Evolutionary conservation across 2,329 filamentous ascomycete species (phyloP), one percentile per base, ranked within the genome.

Genomic region (Pseudocercospora cruenta): DNA sequence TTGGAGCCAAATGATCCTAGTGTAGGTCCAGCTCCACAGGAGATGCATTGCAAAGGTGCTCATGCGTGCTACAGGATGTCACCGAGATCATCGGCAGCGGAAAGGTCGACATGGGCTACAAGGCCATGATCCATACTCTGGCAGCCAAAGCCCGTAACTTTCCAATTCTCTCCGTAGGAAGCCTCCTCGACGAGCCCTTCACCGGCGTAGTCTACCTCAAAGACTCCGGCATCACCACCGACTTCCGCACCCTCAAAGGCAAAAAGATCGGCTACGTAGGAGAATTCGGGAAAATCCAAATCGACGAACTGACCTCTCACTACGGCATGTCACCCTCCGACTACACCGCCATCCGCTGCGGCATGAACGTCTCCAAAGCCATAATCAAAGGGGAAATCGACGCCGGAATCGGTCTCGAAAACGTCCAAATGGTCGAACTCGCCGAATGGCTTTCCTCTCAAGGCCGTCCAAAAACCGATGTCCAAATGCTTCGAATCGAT

Each of bases 71-170:
- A 14, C 53, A 89, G 76, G 91, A 93, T 83, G 91, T 93, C 69
- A 93, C 91, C 68, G 91, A 93, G 78, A 92, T 93, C 78, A 91
- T 93, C 70, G 91, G 91, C 66, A 88, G 85, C 63, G 88, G 88
- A 67, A 92, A 92, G 76, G 88, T 92, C 58, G 90, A 93, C 75
- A 86, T 93, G 74, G 91, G 90, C 53, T 92, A 91, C 85, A 93
- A 93, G 79, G 90, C 91, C 70, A 93, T 93, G 90, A 93, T 93
- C 71, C 91, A 93, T 75, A 93, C 90, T 8, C 85, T 93, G 66
- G 90, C 90, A 87, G 90, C 90, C 76, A 92, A 92, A 79, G 90
- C 91, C 45, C 90, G 90, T 67, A 82, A 85, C 80, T 93, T 91
- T 76, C 91, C 91, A 0, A 87, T 93, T 59, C 81, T 85, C 21